These are phyloP conservation scores for Paramecium pentaurelia DNA, from an alignment of 73 alveolate genomes.

Conservation along the genomic window DNA sequence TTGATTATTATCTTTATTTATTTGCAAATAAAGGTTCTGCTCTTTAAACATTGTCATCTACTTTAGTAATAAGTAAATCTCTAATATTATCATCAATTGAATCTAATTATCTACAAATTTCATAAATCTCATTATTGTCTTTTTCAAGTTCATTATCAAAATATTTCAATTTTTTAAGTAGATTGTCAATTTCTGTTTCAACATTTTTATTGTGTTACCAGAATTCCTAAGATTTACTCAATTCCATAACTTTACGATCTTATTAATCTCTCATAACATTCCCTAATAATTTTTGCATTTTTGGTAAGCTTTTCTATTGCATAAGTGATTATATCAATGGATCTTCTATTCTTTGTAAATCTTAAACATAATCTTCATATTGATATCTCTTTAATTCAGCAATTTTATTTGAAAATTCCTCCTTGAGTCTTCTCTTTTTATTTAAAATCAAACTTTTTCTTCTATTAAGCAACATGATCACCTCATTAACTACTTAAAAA, in stretches of 20 bases:
- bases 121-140: conserved; percentile 47
- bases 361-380: neutral
- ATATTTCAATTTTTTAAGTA: neutral
- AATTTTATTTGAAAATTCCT: conserved; percentile 33
- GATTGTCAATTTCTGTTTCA: conserved; percentile 49
- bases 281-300: conserved; percentile 51
- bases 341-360: conserved; percentile 15
- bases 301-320: conserved; percentile 7
- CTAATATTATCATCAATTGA: conserved; percentile 44
- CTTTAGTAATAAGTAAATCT: conserved; percentile 33
- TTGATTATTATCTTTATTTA: conserved; percentile 30
- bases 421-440: conserved; percentile 38
- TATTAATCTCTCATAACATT: conserved; percentile 39
- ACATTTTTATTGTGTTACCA: conserved; percentile 52
- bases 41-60: conserved; percentile 53
- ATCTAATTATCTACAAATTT: conserved; percentile 50
- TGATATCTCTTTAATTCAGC: neutral
- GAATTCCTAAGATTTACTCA: conserved; percentile 45
- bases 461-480: conserved; percentile 22
- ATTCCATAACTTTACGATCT: conserved; percentile 42
- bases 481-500: conserved; percentile 17
- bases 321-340: neutral
- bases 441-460: conserved; percentile 18
- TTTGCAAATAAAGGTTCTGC: conserved; percentile 60
- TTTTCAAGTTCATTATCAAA: conserved; percentile 56